Base-by-base conservation (phyloP, 768 basidiomycete genomes). In the Suillus occidentalis region DNA sequence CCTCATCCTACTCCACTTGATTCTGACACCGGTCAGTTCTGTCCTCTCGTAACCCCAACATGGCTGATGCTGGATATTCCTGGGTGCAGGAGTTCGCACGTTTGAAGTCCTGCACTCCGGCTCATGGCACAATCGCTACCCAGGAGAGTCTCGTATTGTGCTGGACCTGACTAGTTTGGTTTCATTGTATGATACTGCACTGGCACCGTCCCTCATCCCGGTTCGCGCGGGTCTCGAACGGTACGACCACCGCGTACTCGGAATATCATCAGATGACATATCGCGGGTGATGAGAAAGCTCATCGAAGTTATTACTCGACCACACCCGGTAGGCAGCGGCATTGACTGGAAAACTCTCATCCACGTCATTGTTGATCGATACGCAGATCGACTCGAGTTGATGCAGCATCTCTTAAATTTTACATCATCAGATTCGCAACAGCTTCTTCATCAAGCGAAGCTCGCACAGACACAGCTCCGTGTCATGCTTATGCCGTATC, bases 331-430 rank as follows among this genome's bases (percentile, higher is more conserved):
- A 6, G 63, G 66, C 2, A 82, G 78, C 59, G 76, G 75, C 0
- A 63, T 83, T 2, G 82, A 85, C 67, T 84, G 84, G 84, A 69
- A 69, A 37, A 73, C 75, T 3, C 69, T 83, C 40, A 66, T 77
- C 13, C 73, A 76, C 14, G 75, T 79, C 34, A 69, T 84, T 16
- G 72, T 76, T 6, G 76, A 83, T 53, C 79, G 82, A 10, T 82
- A 81, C 59, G 75, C 74, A 4, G 78, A 75, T n/a, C 71, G 84
- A 22, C 72, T 85, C 16, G 80, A 83, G 62, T 63, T 78, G 20
- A 66, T 81, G 10, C 76, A 71, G 13, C 72, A 80, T 65, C 70
- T 81, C 34, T 72, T 84, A 4, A 73, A 76, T 43, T 56, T 65
- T 43, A 56, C 42, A 6, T 25, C 45, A 5, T 53, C 72, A 13